Evolutionary conservation across 2,329 filamentous ascomycete genomes (phyloP).

Genomic region (Tolypocladium endophyticum): DNA sequence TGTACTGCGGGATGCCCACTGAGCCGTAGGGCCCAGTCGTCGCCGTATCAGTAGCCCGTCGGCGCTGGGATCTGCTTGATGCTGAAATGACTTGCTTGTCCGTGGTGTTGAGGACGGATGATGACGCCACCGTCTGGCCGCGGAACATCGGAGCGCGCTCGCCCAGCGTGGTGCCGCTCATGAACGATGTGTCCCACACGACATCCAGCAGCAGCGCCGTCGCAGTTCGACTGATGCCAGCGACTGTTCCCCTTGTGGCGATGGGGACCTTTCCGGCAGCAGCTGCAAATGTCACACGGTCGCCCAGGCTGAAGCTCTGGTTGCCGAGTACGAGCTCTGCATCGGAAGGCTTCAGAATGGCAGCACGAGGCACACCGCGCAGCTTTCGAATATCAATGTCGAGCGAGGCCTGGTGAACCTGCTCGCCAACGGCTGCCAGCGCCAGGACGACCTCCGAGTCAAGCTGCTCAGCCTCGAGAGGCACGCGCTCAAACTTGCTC

Average conservation of each 20-base stretch:
- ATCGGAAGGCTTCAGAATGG: slow-evolving; percentile 85
- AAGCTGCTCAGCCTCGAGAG: slow-evolving; percentile 89
- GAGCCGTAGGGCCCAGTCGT: slow-evolving; percentile 44
- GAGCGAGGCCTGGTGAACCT: slow-evolving; percentile 39
- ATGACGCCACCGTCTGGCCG: slow-evolving; percentile 79
- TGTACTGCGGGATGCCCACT: slow-evolving; percentile 51
- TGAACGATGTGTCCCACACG: slow-evolving; percentile 89
- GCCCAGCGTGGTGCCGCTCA: slow-evolving; percentile 89
- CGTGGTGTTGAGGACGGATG: slow-evolving; percentile 81
- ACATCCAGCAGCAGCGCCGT: slow-evolving; percentile 78
- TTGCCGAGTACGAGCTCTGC: slow-evolving; percentile 86
- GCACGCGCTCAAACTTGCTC: slow-evolving; percentile 90
- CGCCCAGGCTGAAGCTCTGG: slow-evolving; percentile 75
- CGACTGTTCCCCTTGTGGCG: slow-evolving; percentile 82
- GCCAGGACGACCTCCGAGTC: slow-evolving; percentile 80
- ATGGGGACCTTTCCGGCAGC: slow-evolving; percentile 93
- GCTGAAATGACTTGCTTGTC: slow-evolving; percentile 69
- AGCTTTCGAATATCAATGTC: slow-evolving; percentile 57
- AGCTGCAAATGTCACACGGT: slow-evolving; percentile 86
- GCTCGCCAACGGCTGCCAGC: slow-evolving; percentile 68
- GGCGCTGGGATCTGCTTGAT: slow-evolving; percentile 40
- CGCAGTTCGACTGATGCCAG: slow-evolving; percentile 82
- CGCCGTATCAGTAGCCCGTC: slow-evolving; percentile 37
- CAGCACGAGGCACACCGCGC: slow-evolving; percentile 72
- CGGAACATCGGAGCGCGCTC: slow-evolving; percentile 88